Evolutionary conservation across 805 yeast genomes (phyloP).

Genomic region (Limtongia smithiae): DNA sequence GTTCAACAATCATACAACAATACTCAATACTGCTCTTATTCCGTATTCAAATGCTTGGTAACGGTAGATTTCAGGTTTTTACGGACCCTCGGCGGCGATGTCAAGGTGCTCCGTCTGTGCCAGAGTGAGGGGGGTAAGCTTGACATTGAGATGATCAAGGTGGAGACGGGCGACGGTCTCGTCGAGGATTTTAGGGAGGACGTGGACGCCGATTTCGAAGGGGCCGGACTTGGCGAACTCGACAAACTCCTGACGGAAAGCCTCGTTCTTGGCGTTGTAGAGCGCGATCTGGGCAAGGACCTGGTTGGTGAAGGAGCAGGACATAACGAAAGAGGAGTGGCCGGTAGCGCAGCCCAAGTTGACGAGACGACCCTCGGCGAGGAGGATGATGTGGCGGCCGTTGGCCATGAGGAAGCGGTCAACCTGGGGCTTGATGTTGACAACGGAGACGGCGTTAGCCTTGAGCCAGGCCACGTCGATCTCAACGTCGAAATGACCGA

Average conservation of each 20-base stretch:
- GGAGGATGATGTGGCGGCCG: conserved; percentile 91
- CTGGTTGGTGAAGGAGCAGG: conserved; percentile 99
- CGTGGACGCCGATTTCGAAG: conserved; percentile 88
- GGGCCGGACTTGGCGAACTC: conserved; percentile 93
- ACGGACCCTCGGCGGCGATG: conserved; percentile 90
- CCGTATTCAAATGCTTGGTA: too few relatives aligned
- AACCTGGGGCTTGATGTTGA: conserved; percentile 98
- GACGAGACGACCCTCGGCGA: conserved; percentile 99
- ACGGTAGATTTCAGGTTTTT: conserved; percentile 97
- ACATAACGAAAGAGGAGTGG: conserved; percentile 98
- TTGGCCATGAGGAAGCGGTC: conserved; percentile 87
- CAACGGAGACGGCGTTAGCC: conserved; percentile 86
- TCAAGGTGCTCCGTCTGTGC: conserved; percentile 94
- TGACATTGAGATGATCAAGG: conserved; percentile 89
- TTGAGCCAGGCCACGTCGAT: conserved; percentile 99
- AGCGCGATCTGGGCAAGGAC: conserved; percentile 97
- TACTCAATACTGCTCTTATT: too few relatives aligned
- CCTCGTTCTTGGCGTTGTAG: conserved; percentile 80
- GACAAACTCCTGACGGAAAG: conserved; percentile 73
- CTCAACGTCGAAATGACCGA: conserved; percentile 99
- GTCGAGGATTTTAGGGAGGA: conserved; percentile 95
- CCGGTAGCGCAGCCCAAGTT: conserved; percentile 99
- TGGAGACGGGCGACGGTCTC: conserved; percentile 98
- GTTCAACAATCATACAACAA: neutral
- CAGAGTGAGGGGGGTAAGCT: conserved; percentile 67